phyloP scores from a whole-genome alignment of 257 asterid species.

The Henckelia pumila region DNA sequence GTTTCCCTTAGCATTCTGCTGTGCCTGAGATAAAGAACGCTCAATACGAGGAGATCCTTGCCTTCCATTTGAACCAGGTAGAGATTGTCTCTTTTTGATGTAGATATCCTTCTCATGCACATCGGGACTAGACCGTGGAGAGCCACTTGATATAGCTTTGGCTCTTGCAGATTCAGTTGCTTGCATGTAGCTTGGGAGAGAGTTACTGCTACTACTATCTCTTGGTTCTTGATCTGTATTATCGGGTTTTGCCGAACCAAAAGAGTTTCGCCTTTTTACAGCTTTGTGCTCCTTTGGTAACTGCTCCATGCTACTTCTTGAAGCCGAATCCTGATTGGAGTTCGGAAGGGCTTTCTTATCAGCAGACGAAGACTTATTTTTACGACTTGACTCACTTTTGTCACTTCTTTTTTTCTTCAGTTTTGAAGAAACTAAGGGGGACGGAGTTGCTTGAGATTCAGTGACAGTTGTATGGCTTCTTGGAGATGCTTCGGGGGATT shows the following conservation, averaged over 20 bases:
- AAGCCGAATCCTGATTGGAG: conserved; percentile 46
- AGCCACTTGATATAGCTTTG: conserved; percentile 65
- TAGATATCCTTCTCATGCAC: conserved; percentile 63
- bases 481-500: conserved; percentile 76
- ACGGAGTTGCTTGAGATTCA: conserved; percentile 77
- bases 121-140: conserved; percentile 97
- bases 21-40: conserved; percentile 75
- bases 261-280: conserved; percentile 69
- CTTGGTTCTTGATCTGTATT: conserved; percentile 76
- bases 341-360: conserved; percentile 45
- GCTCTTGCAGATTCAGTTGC: conserved; percentile 97
- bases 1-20: conserved; percentile 59
- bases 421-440: conserved; percentile 65
- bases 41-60: conserved; percentile 86
- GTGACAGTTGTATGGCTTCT: conserved; percentile 57
- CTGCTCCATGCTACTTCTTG: conserved; percentile 57
- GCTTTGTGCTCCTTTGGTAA: conserved; percentile 48
- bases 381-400: conserved; percentile 45
- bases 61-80: conserved; percentile 68
- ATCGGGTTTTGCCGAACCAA: conserved; percentile 58
- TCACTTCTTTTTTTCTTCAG: conserved; percentile 54
- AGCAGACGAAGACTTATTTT: conserved; percentile 46
- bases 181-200: conserved; percentile 97
- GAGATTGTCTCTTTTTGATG: conserved; percentile 76
- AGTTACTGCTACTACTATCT: conserved; percentile 64